Percentiles rank a stretch among this genome's conserved stretches.
Conservation (phyloP, 2,329 filamentous ascomycete species). For the Aspergillus spinulosporus region DNA sequence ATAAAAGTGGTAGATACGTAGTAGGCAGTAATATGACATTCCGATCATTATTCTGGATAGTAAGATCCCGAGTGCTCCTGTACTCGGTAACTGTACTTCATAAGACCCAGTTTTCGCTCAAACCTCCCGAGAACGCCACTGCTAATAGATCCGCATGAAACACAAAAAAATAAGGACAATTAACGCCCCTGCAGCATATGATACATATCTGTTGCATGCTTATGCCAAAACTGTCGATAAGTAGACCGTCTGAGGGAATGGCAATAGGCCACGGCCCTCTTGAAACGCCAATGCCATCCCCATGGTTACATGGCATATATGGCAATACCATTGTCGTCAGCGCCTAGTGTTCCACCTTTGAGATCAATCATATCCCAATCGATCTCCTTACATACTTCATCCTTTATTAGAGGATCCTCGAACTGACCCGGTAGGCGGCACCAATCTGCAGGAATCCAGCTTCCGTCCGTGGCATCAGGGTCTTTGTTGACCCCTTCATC, state of each 20-base stretch:
- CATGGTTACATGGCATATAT: slow-evolving; percentile 30
- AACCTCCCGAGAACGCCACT: slow-evolving; percentile 19
- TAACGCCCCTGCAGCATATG: slow-evolving; percentile 16
- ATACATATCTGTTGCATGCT: slow-evolving; percentile 24
- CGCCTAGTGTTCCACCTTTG: slow-evolving; percentile 28
- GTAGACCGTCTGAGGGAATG: neutral
- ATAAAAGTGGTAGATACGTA: neutral
- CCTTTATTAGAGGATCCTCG: slow-evolving; percentile 27
- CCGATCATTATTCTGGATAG: neutral
- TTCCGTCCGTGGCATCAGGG: slow-evolving; percentile 26
- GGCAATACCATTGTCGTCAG: slow-evolving; percentile 29
- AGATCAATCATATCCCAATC: slow-evolving; percentile 44
- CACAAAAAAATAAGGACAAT: slow-evolving; percentile 11
- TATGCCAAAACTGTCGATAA: slow-evolving; percentile 19
- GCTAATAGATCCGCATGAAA: slow-evolving; percentile 17
- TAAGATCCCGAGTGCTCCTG: neutral
- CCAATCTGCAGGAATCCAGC: slow-evolving; percentile 38
- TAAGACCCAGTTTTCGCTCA: slow-evolving; percentile 14
- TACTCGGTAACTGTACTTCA: slow-evolving; percentile 5
- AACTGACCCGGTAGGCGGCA: slow-evolving; percentile 31
- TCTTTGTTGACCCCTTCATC: slow-evolving; percentile 35
- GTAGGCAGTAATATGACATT: neutral
- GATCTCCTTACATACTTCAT: slow-evolving; percentile 34
- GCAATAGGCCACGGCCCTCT: slow-evolving; percentile 8
- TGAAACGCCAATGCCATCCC: slow-evolving; percentile 11